Percentiles rank a stretch among this genome's conserved stretches.
These are phyloP conservation scores for Fagopyrum esculentum DNA, from an alignment of 148 eudicot species.

Conservation along the genomic window DNA sequence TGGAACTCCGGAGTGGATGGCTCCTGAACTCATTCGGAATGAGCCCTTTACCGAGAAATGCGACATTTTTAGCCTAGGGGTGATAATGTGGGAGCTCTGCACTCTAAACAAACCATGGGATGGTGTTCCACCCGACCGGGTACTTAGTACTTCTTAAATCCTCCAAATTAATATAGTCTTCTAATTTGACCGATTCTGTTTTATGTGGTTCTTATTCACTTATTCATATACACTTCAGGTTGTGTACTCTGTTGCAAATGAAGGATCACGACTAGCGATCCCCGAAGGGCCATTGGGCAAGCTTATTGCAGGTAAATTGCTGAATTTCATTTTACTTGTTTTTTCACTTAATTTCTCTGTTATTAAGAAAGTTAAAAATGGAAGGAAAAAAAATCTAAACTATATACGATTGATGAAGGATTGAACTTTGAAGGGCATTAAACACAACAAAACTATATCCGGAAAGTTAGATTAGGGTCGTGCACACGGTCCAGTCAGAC, in stretches of 20 bases:
- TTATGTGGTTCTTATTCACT: too few species aligned
- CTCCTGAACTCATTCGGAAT: constrained; percentile 85
- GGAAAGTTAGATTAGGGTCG: too few species aligned
- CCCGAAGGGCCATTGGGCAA: constrained; percentile 90
- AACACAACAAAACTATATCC: too few species aligned
- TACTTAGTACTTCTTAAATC: constrained; percentile 15
- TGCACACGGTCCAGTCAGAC: too few species aligned
- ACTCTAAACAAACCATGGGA: constrained; percentile 84
- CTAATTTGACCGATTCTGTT: too few species aligned
- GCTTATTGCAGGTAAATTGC: constrained; percentile 44
- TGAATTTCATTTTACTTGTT: too few species aligned
- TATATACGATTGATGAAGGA: too few species aligned
- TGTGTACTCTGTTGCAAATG: constrained; percentile 72
- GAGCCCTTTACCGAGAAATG: constrained; percentile 91
- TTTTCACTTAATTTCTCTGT: too few species aligned
- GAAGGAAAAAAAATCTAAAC: too few species aligned
- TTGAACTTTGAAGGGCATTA: too few species aligned
- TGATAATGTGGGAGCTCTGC: constrained; percentile 94
- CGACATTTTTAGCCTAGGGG: constrained; percentile 93
- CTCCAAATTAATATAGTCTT: too few species aligned
- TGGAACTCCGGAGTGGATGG: constrained; percentile 99
- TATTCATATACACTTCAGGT: constrained; percentile 34
- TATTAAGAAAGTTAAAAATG: too few species aligned
- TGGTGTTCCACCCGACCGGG: constrained; percentile 79
- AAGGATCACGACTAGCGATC: constrained; percentile 63